Evolutionary conservation across 1,139 yeast species (phyloP), one percentile per base, ranked within the genome.

Genomic region (Petasospora fabianii): DNA sequence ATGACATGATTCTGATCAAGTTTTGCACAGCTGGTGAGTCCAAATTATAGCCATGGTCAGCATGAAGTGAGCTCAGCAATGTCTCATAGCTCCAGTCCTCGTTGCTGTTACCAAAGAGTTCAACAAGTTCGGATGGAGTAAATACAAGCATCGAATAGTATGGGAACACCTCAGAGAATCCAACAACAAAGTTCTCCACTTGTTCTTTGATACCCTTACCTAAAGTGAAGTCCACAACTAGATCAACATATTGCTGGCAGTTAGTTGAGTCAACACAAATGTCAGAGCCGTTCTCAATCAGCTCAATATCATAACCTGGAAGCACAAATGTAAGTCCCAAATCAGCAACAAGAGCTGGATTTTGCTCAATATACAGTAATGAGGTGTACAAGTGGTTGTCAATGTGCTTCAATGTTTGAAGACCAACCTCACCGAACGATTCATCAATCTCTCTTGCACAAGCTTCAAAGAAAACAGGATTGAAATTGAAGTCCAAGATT

Each of bases 61-160:
- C 96, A 50, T 77, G 77, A 18, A 92, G 67, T 0, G 81, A 70
- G 3, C 76, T 68, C 9, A 67, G 55, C 33, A 92, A 64, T 0
- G 94, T 76, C 34, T 71, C 75, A 27, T 54, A 49, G 0, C 92
- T 76, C 97, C 98, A 92, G 55, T 92, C 97, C 55, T 88, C 97
- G 37, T 80, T 80, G 2, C 78, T 77, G 45, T 76, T 79, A 21
- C 94, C 92, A 53, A 86, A 79, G 37, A 92, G 59, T 31, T 73
- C 74, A 2, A 75, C 77, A 33, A 88, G 67, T 56, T 92, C 98
- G 16, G 68, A 72, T 0, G 95, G 78, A 1, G 86, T 72, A 50
- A 92, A 84, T 3, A 88, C 74, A 12, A 75, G 61, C 54, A 92
- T 66, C 0, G 95, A 82, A 14, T 73, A 68, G 46, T 82, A 80